Conservation (phyloP, 129 eudicot genomes). For the Daucus carota region DH1_v3.0 NC_030381.2:39145501-39146000, state of each 20-base stretch:
- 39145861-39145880: too few species aligned
- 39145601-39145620: too few species aligned
- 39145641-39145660: too few species aligned
- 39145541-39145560: too few species aligned
- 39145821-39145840: not conserved
- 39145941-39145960: not conserved
- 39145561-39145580: too few species aligned
- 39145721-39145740: not conserved
- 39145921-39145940: not conserved
- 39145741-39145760: constrained; percentile 1
- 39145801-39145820: constrained; percentile 8
- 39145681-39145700: too few species aligned
- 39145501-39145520: too few species aligned
- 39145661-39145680: too few species aligned
- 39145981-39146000: not conserved
- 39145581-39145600: too few species aligned
- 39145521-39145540: too few species aligned
- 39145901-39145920: constrained; percentile 15
- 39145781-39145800: not conserved
- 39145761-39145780: constrained; percentile 2
- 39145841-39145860: too few species aligned
- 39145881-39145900: constrained; percentile 9
- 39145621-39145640: too few species aligned
- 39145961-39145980: not conserved
- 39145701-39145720: not conserved